These are phyloP conservation scores for Boletus rufocinnamomeus DNA, from an alignment of 768 basidiomycete species.

Conservation along the genomic window DNA sequence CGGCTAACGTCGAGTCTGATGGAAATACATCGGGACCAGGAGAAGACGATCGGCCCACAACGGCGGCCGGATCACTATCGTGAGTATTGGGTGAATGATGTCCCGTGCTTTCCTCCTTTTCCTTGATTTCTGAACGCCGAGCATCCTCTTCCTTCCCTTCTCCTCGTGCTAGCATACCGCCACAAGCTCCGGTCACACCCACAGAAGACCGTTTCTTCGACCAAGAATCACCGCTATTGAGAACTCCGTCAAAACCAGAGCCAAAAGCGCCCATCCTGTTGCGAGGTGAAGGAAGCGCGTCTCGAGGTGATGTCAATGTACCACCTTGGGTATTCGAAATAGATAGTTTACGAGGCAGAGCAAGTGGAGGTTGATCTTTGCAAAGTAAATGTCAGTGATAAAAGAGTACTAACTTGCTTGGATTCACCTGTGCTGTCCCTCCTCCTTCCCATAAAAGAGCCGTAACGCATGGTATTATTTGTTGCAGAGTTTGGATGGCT, in stretches of 20 bases:
- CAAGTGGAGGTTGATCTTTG: conserved; percentile 59
- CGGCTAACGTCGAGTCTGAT: conserved; percentile 6
- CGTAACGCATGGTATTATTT: conserved; percentile 62
- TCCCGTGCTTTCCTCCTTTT: conserved; percentile 50
- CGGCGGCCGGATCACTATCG: conserved; percentile 8
- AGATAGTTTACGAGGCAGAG: conserved; percentile 67
- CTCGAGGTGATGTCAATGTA: conserved; percentile 58
- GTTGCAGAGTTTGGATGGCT: conserved; percentile 49
- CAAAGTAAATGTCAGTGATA: conserved; percentile 15
- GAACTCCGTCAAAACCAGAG: conserved; percentile 72
- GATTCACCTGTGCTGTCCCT: conserved; percentile 68
- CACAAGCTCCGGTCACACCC: conserved; percentile 45
- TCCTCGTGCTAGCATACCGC: conserved; percentile 40
- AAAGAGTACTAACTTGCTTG: neutral
- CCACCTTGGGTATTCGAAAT: conserved; percentile 57
- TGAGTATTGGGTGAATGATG: conserved; percentile 9
- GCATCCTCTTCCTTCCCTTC: conserved; percentile 41
- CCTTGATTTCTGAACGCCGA: conserved; percentile 54
- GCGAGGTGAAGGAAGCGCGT: conserved; percentile 65
- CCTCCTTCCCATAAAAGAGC: conserved; percentile 56
- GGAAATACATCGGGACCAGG: conserved; percentile 11
- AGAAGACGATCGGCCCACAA: conserved; percentile 15
- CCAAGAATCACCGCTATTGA: conserved; percentile 70
- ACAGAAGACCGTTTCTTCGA: conserved; percentile 65
- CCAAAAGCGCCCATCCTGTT: conserved; percentile 55